Base-by-base conservation (phyloP, 257 asterid species). In the Orobanche coerulescens region DNA sequence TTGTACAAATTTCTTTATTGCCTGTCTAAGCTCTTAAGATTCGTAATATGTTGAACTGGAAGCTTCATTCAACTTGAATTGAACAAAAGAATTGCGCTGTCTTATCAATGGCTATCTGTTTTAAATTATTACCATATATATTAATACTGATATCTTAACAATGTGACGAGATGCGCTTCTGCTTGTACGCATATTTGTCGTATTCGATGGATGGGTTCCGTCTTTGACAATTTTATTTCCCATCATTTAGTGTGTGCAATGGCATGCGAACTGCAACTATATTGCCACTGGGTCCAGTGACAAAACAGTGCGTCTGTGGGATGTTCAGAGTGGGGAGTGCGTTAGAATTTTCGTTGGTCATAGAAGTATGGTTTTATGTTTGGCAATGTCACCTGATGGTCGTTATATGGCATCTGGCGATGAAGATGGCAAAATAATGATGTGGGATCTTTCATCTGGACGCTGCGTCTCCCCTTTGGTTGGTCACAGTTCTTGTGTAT, bases 351-450 rank as follows among this genome's bases (percentile, higher is more conserved):
- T 93, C 73, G 66, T 93, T 23, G 99, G 99, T 67, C 99, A 93
- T 62, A 73, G 97, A 68, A 86, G 99, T 69, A 89, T 89, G 99
- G 72, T 93, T 65, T 73, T 89, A 48, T 74, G 82, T 54, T 67
- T 93, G 79, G 96, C 97, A 34, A 86, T 89, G 95, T 93, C 99
- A 9, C 94, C 96, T 20, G 97, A 89, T 68, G 99, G 99, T 62
- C 95, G 96, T 53, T 87, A 86, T 53, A 86, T 93, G 99, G 99
- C 99, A 52, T 93, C 99, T 34, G 99, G 97, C 19, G 99, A 93
- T 63, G 99, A 93, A 80, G 99, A 93, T 67, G 99, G 99, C 61
- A 82, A 82, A 23, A 85, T 93, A 58, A 93, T 93, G 99, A 87
- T 84, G 92, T 93, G 99, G 99, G 99, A 93, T 74, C 94, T 93